These are phyloP conservation scores for Sphagnurus paluster DNA, from an alignment of 1,284 basidiomycete species.

Conservation along the genomic window DNA sequence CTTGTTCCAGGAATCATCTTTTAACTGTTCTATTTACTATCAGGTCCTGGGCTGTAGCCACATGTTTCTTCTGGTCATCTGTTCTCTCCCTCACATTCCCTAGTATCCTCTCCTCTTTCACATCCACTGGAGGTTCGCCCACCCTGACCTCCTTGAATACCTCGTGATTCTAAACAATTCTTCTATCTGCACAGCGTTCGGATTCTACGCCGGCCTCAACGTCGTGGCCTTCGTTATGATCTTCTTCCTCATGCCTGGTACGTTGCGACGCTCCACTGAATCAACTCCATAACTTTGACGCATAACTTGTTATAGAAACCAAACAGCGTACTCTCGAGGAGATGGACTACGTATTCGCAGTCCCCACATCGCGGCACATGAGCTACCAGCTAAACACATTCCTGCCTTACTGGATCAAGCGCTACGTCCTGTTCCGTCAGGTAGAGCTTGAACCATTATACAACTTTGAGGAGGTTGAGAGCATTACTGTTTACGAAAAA, in stretches of 20 bases:
- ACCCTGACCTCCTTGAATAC: background rate
- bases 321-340: conserved; percentile 66
- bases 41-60: conserved; percentile 55
- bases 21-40: background rate
- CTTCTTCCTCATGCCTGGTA: conserved; percentile 57
- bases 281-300: background rate
- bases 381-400: conserved; percentile 53
- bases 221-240: conserved; percentile 51
- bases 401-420: conserved; percentile 63
- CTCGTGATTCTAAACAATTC: background rate
- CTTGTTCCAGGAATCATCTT: background rate
- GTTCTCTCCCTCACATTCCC: conserved; percentile 64
- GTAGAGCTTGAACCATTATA: conserved; percentile 46
- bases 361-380: conserved; percentile 57
- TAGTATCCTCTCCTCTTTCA: conserved; percentile 48
- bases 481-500: conserved; percentile 40
- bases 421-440: conserved; percentile 50
- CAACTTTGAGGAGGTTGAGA: conserved; percentile 49
- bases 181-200: conserved; percentile 43
- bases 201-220: conserved; percentile 57
- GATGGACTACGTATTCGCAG: conserved; percentile 56
- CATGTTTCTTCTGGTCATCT: conserved; percentile 52
- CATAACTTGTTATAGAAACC: conserved; percentile 46
- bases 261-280: conserved; percentile 1
- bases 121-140: conserved; percentile 33